Percentiles rank a stretch among this genome's conserved stretches.
Evolutionary conservation across 2,329 filamentous ascomycete species (phyloP).

Genomic region (Lithohypha guttulata): DNA sequence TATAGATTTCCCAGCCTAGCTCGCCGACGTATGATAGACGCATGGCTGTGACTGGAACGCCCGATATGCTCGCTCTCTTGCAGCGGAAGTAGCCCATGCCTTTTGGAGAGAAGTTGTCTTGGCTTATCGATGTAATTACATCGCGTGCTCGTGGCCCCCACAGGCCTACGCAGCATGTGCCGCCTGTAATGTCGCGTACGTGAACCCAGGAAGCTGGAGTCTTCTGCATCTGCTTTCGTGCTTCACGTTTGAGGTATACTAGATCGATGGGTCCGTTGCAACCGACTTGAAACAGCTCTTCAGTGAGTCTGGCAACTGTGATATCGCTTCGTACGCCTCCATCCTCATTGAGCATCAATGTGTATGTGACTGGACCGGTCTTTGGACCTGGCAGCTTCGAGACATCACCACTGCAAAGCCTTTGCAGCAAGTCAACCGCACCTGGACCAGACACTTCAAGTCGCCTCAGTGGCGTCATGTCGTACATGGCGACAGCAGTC

Average conservation of each 20-base stretch:
- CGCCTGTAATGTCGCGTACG: conserved; percentile 49
- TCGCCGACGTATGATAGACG: conserved; percentile 53
- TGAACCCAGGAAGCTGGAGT: conserved; percentile 36
- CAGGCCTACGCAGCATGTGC: conserved; percentile 50
- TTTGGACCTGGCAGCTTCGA: conserved; percentile 34
- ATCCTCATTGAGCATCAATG: conserved; percentile 43
- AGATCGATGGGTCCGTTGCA: conserved; percentile 47
- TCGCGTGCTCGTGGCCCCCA: conserved; percentile 50
- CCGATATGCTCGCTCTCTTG: conserved; percentile 40
- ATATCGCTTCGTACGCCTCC: conserved; percentile 49
- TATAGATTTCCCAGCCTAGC: conserved; percentile 52
- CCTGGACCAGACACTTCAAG: conserved; percentile 50
- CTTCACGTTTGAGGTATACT: conserved; percentile 44
- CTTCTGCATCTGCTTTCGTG: conserved; percentile 36
- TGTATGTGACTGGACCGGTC: conserved; percentile 39
- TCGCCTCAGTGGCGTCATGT: conserved; percentile 50
- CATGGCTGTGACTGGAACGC: conserved; percentile 47
- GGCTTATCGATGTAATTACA: conserved; percentile 35
- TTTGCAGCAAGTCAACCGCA: conserved; percentile 44
- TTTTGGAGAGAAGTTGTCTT: conserved; percentile 17
- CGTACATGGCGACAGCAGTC: conserved; percentile 51
- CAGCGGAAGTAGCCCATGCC: conserved; percentile 42
- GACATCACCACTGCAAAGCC: conserved; percentile 30
- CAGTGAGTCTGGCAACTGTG: conserved; percentile 43
- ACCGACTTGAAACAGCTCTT: conserved; percentile 41